Conservation (phyloP, 108 stramenopile genomes). For the Epithemia pelagica region DNA sequence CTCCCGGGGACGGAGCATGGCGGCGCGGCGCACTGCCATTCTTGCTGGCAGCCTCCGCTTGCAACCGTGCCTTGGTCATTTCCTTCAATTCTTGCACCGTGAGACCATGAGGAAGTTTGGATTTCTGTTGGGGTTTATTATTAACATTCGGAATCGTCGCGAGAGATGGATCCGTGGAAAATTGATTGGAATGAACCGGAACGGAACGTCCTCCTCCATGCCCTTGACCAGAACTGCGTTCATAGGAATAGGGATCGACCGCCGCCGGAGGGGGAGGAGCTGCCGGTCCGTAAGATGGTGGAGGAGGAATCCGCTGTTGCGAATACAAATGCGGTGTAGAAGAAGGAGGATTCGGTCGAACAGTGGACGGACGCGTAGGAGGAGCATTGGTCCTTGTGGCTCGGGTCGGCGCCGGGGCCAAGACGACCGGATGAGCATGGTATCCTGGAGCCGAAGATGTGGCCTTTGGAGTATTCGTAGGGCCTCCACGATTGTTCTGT, state of each 20-base stretch:
- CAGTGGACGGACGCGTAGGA: not conserved
- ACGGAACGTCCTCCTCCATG: not conserved
- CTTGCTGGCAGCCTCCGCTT: conserved; percentile 50
- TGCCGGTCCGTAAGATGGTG: no score
- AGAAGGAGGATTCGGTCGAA: not conserved
- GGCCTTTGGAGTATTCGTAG: not conserved
- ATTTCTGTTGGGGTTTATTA: conserved; percentile 2
- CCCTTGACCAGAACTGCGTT: not conserved
- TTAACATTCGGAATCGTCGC: not conserved
- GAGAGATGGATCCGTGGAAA: not conserved
- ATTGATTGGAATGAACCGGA: not conserved
- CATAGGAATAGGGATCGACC: not conserved
- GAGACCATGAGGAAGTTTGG: conserved; percentile 81
- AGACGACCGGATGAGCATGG: not conserved
- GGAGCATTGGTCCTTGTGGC: not conserved
- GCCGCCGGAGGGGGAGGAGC: not conserved
- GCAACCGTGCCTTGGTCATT: conserved; percentile 84
- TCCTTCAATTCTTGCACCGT: conserved; percentile 91
- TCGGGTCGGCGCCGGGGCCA: not conserved
- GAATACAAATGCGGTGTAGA: not conserved
- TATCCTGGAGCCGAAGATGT: not conserved
- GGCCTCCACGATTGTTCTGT: conserved; percentile 3
- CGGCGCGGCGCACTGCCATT: conserved; percentile 3
- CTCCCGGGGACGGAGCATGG: conserved; percentile 3
- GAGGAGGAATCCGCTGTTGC: not conserved